Evolutionary conservation across 805 yeast genomes (phyloP), one percentile per base, ranked within the genome.

Genomic region (Metschnikowia shivogae): DNA sequence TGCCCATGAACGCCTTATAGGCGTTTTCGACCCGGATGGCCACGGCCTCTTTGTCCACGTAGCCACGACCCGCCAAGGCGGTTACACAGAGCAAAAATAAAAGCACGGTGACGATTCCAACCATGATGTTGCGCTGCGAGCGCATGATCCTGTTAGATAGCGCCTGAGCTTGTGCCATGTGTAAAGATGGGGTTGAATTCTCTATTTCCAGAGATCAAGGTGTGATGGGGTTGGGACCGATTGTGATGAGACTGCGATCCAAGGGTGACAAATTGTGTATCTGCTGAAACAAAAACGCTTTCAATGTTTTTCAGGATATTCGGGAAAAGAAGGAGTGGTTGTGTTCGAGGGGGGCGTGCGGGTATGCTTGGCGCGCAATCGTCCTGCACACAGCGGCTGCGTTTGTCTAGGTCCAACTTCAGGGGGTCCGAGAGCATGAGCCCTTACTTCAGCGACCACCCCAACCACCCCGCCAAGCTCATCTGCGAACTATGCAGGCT

Each of bases 401-500:
- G 8, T 6, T 22, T 22, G 26, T 22, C 8, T 22, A 1, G 26
- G 26, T 7, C 8, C 8, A 22, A 22, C 26, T 6, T 22, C 26
- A 13, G 9, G 9, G 9, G 31, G 4, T 10, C 31, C 31, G n/a
- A 8, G 12, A 6, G n/a, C 36, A 38, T 38, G 42, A 38, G 35
- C 13, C 22, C 31, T 8, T 51, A 36, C 27, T 51, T 51, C 38
- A 39, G 46, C 13, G 52, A 50, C 34, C 80, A 77, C 48, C 77
- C 80, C 11, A 62, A 68, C 34, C 92, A 86, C 61, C 96, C 97
- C 0, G 95, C 96, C 2, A 82, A 85, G 57, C 69, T 86, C 55
- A 87, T 90, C 49, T 89, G 96, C 62, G 86, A 84, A 48, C 73
- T 90, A 27, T 89, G 97, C 61, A 72, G 78, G 42, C 67, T 77